phyloP scores from a whole-genome alignment of 1,284 basidiomycete species.

The Erythrobasidium hasegawianum region DNA sequence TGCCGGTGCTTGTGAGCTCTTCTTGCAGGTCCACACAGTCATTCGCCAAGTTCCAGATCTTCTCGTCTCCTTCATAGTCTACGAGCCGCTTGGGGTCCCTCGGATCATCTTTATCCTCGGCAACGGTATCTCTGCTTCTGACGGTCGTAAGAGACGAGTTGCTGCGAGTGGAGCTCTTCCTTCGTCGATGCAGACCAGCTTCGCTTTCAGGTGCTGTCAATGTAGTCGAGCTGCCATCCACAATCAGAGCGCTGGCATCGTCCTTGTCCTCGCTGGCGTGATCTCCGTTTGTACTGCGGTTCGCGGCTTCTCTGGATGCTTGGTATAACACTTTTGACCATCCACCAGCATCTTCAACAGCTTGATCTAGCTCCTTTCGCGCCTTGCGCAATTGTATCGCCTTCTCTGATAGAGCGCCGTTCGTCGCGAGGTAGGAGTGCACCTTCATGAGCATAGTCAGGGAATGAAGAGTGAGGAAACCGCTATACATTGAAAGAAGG shows the following conservation, averaged over 20 bases:
- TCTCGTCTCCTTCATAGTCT: slow-evolving; percentile 63
- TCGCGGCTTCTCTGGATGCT: slow-evolving; percentile 28
- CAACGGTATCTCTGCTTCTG: background rate
- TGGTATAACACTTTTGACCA: slow-evolving; percentile 56
- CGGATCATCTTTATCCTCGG: slow-evolving; percentile 9
- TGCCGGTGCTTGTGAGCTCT: slow-evolving; percentile 69
- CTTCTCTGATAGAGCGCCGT: slow-evolving; percentile 68
- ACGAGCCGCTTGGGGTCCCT: slow-evolving; percentile 24
- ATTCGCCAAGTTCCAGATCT: slow-evolving; percentile 66
- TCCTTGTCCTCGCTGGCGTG: slow-evolving; percentile 2
- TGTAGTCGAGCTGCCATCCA: slow-evolving; percentile 4
- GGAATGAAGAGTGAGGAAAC: slow-evolving; percentile 78
- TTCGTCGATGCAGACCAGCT: background rate
- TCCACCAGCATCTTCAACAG: slow-evolving; percentile 59
- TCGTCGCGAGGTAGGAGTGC: slow-evolving; percentile 88
- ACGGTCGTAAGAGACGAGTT: background rate
- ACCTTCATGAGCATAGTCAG: slow-evolving; percentile 92
- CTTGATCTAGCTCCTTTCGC: slow-evolving; percentile 54
- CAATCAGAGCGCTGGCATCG: background rate
- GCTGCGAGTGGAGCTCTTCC: slow-evolving; percentile 3
- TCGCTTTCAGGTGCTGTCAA: background rate
- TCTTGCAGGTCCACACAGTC: slow-evolving; percentile 72
- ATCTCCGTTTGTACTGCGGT: slow-evolving; percentile 9
- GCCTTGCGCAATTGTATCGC: slow-evolving; percentile 51
- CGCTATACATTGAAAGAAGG: background rate